phyloP scores from a whole-genome alignment of 495 filamentous ascomycete species.

The Aspergillus asperescens region DNA sequence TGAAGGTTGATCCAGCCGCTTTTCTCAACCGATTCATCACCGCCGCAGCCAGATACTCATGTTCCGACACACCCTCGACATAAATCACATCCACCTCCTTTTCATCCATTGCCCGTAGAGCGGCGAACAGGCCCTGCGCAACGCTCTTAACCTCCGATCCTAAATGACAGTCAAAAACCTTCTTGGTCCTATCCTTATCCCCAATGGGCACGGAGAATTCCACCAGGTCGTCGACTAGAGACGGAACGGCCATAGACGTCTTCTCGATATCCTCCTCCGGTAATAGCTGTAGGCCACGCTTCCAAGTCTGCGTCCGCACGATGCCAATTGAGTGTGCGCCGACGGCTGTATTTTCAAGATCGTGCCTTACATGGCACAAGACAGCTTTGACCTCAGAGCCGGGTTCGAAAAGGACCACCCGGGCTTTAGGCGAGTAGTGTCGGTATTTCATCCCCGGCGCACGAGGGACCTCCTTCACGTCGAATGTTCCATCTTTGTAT shows the following conservation, averaged over 20 bases:
- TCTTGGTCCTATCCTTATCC: conserved; percentile 29
- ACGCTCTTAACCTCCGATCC: conserved; percentile 65
- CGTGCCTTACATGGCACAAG: conserved; percentile 30
- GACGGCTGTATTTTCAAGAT: conserved; percentile 34
- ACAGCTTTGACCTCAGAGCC: conserved; percentile 32
- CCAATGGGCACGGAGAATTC: conserved; percentile 31
- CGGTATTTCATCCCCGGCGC: conserved; percentile 99
- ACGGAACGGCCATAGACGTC: conserved; percentile 23
- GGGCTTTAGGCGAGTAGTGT: conserved; percentile 90
- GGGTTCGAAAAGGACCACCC: conserved; percentile 73
- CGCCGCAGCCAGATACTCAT: conserved; percentile 76
- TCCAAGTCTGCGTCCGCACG: conserved; percentile 44
- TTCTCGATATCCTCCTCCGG: conserved; percentile 24
- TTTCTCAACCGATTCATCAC: conserved; percentile 95
- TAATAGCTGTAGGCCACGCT: conserved; percentile 28
- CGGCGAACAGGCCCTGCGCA: conserved; percentile 81
- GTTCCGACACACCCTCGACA: conserved; percentile 81
- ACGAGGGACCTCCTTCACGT: conserved; percentile 53
- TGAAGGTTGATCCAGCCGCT: conserved; percentile 58
- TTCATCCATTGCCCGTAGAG: conserved; percentile 77
- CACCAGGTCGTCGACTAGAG: conserved; percentile 27
- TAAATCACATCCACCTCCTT: conserved; percentile 76
- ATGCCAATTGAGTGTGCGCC: conserved; percentile 43
- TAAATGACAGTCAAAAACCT: conserved; percentile 50
- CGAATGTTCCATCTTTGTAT: conserved; percentile 59